Conservation (phyloP, 2,329 filamentous ascomycete species). For the Venturia asperata region DNA sequence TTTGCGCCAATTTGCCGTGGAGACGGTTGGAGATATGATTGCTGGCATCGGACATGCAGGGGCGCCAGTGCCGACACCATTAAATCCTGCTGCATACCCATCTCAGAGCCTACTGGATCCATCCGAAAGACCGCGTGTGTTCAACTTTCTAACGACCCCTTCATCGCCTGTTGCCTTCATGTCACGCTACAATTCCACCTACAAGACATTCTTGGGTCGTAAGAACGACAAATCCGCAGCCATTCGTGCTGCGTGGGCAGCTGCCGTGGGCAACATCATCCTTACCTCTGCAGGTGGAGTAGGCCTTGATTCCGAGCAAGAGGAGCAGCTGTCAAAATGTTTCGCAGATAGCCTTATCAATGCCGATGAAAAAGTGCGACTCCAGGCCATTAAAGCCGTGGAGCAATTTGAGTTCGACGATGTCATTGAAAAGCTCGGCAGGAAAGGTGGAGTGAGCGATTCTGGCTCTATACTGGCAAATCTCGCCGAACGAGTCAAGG, state of each 20-base stretch:
- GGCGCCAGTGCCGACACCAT: constrained; percentile 60
- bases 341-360: constrained; percentile 79
- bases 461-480: constrained; percentile 71
- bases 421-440: constrained; percentile 73
- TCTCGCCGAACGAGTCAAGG: constrained; percentile 80
- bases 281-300: constrained; percentile 88
- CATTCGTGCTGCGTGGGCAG: constrained; percentile 81
- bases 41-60: constrained; percentile 89
- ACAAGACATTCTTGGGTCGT: constrained; percentile 76
- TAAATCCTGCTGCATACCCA: constrained; percentile 84
- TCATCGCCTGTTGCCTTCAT: constrained; percentile 85
- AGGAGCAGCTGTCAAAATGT: constrained; percentile 63
- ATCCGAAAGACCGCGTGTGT: constrained; percentile 30
- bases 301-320: constrained; percentile 76
- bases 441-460: constrained; percentile 65
- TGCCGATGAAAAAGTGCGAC: constrained; percentile 80
- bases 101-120: constrained; percentile 50
- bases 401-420: constrained; percentile 73
- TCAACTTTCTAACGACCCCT: constrained; percentile 67
- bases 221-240: constrained; percentile 77
- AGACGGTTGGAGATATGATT: constrained; percentile 91
- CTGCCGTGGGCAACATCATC: constrained; percentile 74
- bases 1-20: constrained; percentile 78
- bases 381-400: constrained; percentile 81
- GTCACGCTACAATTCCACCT: constrained; percentile 69